Percentiles rank a stretch among this genome's conserved stretches.
Evolutionary conservation across 1,284 basidiomycete genomes (phyloP).

Genomic region (Porogramme epimiltina): DNA sequence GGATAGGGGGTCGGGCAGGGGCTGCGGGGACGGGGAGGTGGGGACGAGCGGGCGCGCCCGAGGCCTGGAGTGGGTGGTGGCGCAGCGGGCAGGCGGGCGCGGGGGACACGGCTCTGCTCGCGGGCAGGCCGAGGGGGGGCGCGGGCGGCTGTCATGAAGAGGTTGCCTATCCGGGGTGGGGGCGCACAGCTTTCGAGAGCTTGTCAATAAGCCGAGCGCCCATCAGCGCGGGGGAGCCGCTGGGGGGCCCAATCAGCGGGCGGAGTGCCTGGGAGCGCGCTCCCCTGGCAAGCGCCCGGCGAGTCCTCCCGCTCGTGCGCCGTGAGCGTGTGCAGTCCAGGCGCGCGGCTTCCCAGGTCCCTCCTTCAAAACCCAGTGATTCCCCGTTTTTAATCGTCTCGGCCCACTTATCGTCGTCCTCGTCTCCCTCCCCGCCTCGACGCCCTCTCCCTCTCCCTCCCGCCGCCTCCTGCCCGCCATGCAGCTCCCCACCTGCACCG

Average conservation of each 20-base stretch:
- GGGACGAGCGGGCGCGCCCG: too few relatives aligned
- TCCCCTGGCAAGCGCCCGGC: too few relatives aligned
- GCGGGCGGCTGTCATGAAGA: constrained; percentile 20
- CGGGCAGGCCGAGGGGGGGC: too few relatives aligned
- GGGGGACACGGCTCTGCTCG: too few relatives aligned
- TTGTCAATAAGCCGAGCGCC: constrained; percentile 9
- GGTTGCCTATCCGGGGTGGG: constrained; percentile 14
- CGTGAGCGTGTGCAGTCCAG: too few relatives aligned
- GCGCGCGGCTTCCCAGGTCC: neutral
- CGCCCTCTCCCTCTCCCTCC: neutral
- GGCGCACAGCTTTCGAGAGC: constrained; percentile 17
- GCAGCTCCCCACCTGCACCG: constrained; percentile 49
- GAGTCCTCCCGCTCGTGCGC: too few relatives aligned
- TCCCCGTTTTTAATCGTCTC: neutral
- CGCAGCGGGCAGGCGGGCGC: too few relatives aligned
- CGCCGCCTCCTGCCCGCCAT: constrained; percentile 27
- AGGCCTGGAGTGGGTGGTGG: too few relatives aligned
- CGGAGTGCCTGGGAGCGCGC: too few relatives aligned
- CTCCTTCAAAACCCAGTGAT: constrained; percentile 11
- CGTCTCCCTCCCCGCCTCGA: neutral
- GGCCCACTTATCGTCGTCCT: neutral
- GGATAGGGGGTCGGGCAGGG: too few relatives aligned
- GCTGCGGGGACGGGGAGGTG: too few relatives aligned
- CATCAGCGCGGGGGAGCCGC: constrained; percentile 9
- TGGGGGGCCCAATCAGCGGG: constrained; percentile 9